Base-by-base conservation (phyloP, 495 filamentous ascomycete genomes). In the Glonium stellatum region DNA sequence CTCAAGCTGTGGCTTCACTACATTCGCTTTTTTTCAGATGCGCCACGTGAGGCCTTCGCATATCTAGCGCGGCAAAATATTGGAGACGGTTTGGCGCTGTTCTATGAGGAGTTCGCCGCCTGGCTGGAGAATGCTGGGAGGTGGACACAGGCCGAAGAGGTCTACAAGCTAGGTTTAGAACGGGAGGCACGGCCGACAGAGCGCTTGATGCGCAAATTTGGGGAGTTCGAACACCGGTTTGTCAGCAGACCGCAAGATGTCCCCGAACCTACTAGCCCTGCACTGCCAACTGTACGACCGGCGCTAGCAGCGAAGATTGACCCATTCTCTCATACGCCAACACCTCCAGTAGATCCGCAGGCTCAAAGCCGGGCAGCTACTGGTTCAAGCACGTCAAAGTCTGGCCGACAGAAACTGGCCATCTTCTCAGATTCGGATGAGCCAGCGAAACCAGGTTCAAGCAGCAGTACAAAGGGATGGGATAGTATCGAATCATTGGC, bases 31-130 rank as follows among this genome's bases (percentile, higher is more conserved):
- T 97, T 96, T 75, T 88, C 88, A 15, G 95, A 97, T 70, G 80
- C 90, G 22, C 92, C 93, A 8, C 84, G 93, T 46, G 93, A 98
- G 68, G 89, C 87, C 0, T 98, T 90, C 66, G 87, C 91, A 12
- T 98, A 93, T 67, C 78, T 98, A 37, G 84, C 92, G 1, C 88
- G 92, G 22, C 90, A 97, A 60, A 80, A 80, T 58, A 87, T 97
- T 60, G 93, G 92, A 49, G 92, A 96, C 65, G 78, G 82, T 1
- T 77, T 98, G 10, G 93, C 93, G 0, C 74, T 97, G n/a, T 98
- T 91, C 68, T 97, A 98, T 72, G 93, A 98, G 68, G 95, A 97
- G 66, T 97, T 95, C 74, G 91, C 93, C 0, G 87, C 82, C 0
- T 95, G 92, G 88, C 73, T 98, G 19, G 93, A 98, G 75, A 79